Base-by-base conservation (phyloP, 2,329 filamentous ascomycete genomes). In the Penicillium carneum region DNA sequence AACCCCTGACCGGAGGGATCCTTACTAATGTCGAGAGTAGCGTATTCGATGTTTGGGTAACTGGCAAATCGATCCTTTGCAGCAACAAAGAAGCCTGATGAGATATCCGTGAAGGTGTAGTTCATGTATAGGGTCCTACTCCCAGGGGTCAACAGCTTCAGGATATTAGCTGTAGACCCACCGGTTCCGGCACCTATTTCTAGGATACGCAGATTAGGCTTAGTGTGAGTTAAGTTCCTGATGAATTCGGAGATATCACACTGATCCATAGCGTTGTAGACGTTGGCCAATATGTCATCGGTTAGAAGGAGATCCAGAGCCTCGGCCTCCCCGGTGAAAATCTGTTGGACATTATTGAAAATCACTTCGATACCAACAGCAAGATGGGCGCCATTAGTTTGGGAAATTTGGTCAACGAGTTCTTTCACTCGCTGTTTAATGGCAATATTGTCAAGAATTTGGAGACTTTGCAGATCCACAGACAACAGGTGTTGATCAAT, bases 81-180 rank as follows among this genome's bases (percentile, higher is more conserved):
- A 16, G 64, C 63, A 20, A 65, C 59, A 9, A 76, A 70, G 34
- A 75, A 75, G 0, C 67, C 73, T 7, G 69, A 57, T 0, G 72
- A 74, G 12, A 76, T 68, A 52, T 76, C 73, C 5, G 71, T 74
- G 39, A 72, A 75, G 1, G 69, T 72, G 45, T 74, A 74, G 1
- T 54, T 63, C 1, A 61, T 57, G 42, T 71, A 73, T 3, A 72
- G 14, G 1, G 59, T 45, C 29, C 62, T 58, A 0, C 46, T 31
- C 9, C 54, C 42, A n/a, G 47, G 31, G 2, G 47, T 61, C 29
- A 66, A 41, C 12, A 34, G 16, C 4, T 59, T 64, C 9, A 74
- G 58, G 9, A 66, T 62, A 12, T 62, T 61, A 1, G 57, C 50
- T 1, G 74, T 76, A 6, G 65, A 61, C 1, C 68, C 70, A 1